phyloP scores from a whole-genome alignment of 2,329 filamentous ascomycete species.

The Fusarium sp. region DNA sequence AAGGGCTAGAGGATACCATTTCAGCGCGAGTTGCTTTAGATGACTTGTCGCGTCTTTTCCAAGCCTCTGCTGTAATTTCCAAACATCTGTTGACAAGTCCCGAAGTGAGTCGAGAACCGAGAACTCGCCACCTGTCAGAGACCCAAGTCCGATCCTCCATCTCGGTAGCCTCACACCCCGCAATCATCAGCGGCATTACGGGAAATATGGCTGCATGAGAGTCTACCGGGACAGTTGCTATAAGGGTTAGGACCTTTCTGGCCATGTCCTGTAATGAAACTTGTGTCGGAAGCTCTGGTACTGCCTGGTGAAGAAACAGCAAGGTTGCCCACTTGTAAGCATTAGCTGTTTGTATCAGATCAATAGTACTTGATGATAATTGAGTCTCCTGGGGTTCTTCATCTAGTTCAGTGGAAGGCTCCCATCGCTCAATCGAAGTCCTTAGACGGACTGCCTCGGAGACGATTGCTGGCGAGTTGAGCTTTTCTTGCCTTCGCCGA shows the following conservation, averaged over 20 bases:
- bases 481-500: background rate
- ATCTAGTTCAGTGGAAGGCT: background rate
- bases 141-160: background rate
- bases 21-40: background rate
- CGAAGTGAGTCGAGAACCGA: background rate
- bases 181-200: background rate
- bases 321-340: background rate
- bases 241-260: background rate
- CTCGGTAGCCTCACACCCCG: background rate
- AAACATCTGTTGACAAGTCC: background rate
- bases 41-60: background rate
- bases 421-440: background rate
- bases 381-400: background rate
- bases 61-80: background rate
- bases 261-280: background rate
- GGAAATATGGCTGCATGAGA: background rate
- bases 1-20: background rate
- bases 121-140: background rate
- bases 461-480: background rate
- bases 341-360: background rate
- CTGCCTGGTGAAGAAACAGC: background rate
- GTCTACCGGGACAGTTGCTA: background rate
- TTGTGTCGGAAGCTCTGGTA: background rate
- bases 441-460: background rate
- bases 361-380: background rate